A percentile compares a stretch with the other conserved stretches of the same genome.
Conservation (phyloP, 2,329 filamentous ascomycete genomes). For the Beauveria rudraprayagi region DNA sequence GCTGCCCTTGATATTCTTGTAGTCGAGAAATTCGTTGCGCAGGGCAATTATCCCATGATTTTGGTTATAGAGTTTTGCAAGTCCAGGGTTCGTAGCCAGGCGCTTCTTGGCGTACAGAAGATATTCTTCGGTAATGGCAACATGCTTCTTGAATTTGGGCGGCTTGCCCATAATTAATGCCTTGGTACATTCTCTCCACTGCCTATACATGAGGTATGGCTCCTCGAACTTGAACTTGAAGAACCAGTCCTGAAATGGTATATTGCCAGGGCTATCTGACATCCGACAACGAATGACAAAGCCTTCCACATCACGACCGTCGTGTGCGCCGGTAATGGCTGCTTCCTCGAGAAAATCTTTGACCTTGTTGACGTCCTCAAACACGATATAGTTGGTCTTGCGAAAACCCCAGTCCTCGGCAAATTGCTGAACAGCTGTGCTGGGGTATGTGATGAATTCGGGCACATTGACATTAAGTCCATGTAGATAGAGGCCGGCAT, state of each 20-base stretch:
- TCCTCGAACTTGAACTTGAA: constrained; percentile 99
- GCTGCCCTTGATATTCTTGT: constrained; percentile 75
- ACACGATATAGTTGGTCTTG: constrained; percentile 72
- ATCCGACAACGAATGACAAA: constrained; percentile 90
- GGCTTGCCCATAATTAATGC: constrained; percentile 67
- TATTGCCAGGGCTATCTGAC: constrained; percentile 39
- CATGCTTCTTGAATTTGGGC: constrained; percentile 78
- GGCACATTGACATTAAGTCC: constrained; percentile 95
- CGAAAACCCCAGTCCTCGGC: constrained; percentile 90
- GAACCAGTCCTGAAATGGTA: constrained; percentile 84
- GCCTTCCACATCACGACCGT: constrained; percentile 88
- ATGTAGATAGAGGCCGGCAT: constrained; percentile 87
- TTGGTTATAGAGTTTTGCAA: constrained; percentile 65
- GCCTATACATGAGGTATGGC: constrained; percentile 95
- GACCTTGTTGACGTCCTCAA: constrained; percentile 66
- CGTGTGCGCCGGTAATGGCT: constrained; percentile 82
- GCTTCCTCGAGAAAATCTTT: constrained; percentile 75
- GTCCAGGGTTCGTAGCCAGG: constrained; percentile 57
- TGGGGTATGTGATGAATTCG: constrained; percentile 80
- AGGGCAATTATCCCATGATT: constrained; percentile 95
- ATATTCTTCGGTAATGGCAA: constrained; percentile 85
- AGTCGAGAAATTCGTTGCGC: constrained; percentile 77
- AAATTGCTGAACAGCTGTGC: constrained; percentile 76
- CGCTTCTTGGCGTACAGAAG: constrained; percentile 70
- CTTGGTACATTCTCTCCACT: constrained; percentile 97